Percentiles rank a stretch among this genome's conserved stretches.
These are phyloP conservation scores for Plasmodium relictum DNA, from an alignment of 169 alveolate species.

Conservation along the genomic window DNA sequence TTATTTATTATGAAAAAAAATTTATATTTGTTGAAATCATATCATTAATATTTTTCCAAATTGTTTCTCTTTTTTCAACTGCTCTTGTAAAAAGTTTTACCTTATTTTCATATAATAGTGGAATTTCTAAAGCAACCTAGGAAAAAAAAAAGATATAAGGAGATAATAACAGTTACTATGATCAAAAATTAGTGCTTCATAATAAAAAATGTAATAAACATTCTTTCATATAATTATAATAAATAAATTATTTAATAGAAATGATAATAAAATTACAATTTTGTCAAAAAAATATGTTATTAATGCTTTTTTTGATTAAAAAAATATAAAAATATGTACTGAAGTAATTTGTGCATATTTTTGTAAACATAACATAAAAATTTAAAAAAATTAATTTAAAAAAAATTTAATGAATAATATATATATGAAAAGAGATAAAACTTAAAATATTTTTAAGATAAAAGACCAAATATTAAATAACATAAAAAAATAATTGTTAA, in stretches of 20 bases:
- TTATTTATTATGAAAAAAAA: constrained; percentile 3
- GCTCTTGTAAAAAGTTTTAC: constrained; percentile 46
- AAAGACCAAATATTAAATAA: background rate
- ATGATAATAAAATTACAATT: too few relatives aligned
- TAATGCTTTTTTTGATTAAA: too few relatives aligned
- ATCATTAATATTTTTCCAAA: constrained; percentile 68
- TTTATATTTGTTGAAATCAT: constrained; percentile 52
- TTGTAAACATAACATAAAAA: too few relatives aligned
- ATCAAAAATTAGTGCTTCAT: too few relatives aligned
- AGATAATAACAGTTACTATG: background rate
- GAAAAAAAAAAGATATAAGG: background rate
- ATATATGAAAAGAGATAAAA: background rate
- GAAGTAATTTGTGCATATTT: too few relatives aligned
- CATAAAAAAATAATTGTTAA: background rate
- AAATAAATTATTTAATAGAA: too few relatives aligned
- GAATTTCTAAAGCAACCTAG: constrained; percentile 62
- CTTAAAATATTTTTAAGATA: background rate
- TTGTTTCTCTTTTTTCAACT: constrained; percentile 61
- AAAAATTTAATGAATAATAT: background rate
- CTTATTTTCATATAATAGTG: constrained; percentile 59
- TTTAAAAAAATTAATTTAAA: too few relatives aligned
- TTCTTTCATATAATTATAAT: too few relatives aligned
- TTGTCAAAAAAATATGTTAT: too few relatives aligned
- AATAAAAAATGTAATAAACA: too few relatives aligned
- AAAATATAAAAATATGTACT: too few relatives aligned